These are phyloP conservation scores for Rhodotorula paludigena DNA, from an alignment of 768 basidiomycete species.

Conservation along the genomic window DNA sequence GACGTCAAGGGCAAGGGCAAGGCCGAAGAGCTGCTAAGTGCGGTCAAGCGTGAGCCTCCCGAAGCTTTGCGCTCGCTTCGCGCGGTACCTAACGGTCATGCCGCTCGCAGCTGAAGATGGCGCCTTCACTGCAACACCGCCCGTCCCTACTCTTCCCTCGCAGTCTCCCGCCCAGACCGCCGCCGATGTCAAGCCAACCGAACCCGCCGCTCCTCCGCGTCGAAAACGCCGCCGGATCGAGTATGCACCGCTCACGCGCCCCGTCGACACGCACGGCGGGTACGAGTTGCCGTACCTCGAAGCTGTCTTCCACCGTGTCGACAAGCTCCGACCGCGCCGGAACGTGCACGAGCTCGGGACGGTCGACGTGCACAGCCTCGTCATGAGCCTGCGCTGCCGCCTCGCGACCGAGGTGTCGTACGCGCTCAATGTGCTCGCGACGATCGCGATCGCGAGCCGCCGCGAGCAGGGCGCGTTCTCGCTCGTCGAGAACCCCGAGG, in stretches of 20 bases:
- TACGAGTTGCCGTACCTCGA: conserved; percentile 30
- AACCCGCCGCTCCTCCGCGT: conserved; percentile 11
- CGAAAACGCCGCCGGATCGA: conserved; percentile 39
- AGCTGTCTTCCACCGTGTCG: neutral
- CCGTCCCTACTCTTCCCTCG: no score
- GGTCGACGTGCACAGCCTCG: conserved; percentile 78
- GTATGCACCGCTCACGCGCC: conserved; percentile 27
- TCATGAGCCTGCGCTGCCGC: conserved; percentile 85
- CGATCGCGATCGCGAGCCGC: conserved; percentile 55
- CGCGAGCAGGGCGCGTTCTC: conserved; percentile 56
- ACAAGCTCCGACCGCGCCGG: conserved; percentile 20
- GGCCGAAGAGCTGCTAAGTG: neutral
- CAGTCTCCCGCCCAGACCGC: neutral
- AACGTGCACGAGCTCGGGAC: conserved; percentile 35
- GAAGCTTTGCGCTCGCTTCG: neutral
- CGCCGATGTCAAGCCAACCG: neutral
- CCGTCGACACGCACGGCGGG: conserved; percentile 24
- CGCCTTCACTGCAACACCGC: no score
- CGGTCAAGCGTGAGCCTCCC: conserved; percentile 3
- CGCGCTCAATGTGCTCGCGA: conserved; percentile 75
- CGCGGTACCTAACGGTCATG: no score
- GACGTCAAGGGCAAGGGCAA: neutral
- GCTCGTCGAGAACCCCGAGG: conserved; percentile 67
- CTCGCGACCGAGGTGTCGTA: conserved; percentile 79
- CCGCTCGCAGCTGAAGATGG: no score